phyloP scores from a whole-genome alignment of 2,329 filamentous ascomycete genomes.

The Fusarium praegraminearum region DNA sequence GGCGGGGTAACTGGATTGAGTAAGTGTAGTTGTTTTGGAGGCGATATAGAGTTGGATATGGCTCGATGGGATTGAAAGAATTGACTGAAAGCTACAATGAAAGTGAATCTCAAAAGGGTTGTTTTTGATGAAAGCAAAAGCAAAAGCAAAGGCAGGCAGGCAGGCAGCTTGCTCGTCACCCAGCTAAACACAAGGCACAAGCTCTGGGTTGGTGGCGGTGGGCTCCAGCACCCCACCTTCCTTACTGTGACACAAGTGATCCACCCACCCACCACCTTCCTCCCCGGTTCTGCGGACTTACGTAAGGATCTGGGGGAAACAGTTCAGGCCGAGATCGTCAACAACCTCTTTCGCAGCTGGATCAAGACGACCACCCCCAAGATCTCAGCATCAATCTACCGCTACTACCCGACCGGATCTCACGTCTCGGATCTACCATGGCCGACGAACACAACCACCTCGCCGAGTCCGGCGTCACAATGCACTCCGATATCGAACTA shows the following conservation, averaged over 20 bases:
- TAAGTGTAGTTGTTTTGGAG: neutral
- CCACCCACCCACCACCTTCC: slow-evolving; percentile 45
- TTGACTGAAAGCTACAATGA: neutral
- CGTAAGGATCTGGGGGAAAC: slow-evolving; percentile 44
- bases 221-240: slow-evolving; percentile 37
- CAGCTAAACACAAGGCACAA: slow-evolving; percentile 43
- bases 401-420: too few species aligned
- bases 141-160: slow-evolving; percentile 18
- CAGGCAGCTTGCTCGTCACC: slow-evolving; percentile 49
- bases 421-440: slow-evolving; percentile 56
- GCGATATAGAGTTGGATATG: neutral
- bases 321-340: slow-evolving; percentile 37
- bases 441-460: slow-evolving; percentile 67
- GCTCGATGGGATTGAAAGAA: neutral
- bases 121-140: slow-evolving; percentile 14
- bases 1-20: slow-evolving; percentile 40
- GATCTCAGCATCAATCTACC: neutral
- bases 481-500: slow-evolving; percentile 85
- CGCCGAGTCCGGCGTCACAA: slow-evolving; percentile 79
- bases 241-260: slow-evolving; percentile 40
- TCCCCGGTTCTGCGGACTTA: slow-evolving; percentile 42
- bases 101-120: neutral
- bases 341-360: slow-evolving; percentile 37
- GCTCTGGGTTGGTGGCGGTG: slow-evolving; percentile 44
- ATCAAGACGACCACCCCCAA: neutral